Evolutionary conservation across 2,329 filamentous ascomycete species (phyloP).

Genomic region (Calonectria honghensis): DNA sequence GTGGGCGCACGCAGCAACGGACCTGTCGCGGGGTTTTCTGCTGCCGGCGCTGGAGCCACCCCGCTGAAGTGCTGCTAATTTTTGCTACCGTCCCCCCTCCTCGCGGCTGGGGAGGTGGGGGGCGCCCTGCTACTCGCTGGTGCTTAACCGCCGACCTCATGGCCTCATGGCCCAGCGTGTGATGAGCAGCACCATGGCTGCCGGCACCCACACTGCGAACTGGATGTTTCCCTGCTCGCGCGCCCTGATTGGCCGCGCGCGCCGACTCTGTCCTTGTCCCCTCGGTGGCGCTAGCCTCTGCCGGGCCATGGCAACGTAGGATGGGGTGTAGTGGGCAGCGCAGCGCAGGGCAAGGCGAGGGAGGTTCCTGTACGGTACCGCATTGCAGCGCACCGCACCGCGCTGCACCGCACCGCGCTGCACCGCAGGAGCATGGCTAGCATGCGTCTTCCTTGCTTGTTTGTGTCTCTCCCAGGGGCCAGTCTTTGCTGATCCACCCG

Average conservation of each 20-base stretch:
- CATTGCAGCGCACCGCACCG: conserved; percentile 33
- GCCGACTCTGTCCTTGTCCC: conserved; percentile 10
- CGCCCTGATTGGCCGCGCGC: conserved; percentile 44
- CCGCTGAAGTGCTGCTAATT: conserved; percentile 48
- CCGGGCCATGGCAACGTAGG: conserved; percentile 25
- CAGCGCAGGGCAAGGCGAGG: conserved; percentile 22
- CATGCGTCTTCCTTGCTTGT: conserved; percentile 11
- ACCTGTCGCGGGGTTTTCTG: conserved; percentile 30
- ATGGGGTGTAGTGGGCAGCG: conserved; percentile 23
- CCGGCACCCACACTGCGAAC: conserved; percentile 46
- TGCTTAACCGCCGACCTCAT: conserved; percentile 54
- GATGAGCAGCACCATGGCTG: conserved; percentile 48
- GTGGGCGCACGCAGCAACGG: conserved; percentile 32
- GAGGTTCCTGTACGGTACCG: conserved; percentile 38
- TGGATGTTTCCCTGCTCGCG: conserved; percentile 47
- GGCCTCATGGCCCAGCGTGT: conserved; percentile 45
- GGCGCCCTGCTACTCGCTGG: conserved; percentile 33
- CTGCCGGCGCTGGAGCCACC: conserved; percentile 21
- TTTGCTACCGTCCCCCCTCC: conserved; percentile 37
- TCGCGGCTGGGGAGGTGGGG: conserved; percentile 31
- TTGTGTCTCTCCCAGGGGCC: neutral
- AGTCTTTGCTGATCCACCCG: conserved; percentile 12
- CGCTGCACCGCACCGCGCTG: conserved; percentile 17
- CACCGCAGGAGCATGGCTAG: conserved; percentile 17
- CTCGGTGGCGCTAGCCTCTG: conserved; percentile 16